Percentiles rank a stretch among this genome's conserved stretches.
These are phyloP conservation scores for Daldinia vernicosa DNA, from an alignment of 495 filamentous ascomycete genomes.

Conservation along the genomic window DNA sequence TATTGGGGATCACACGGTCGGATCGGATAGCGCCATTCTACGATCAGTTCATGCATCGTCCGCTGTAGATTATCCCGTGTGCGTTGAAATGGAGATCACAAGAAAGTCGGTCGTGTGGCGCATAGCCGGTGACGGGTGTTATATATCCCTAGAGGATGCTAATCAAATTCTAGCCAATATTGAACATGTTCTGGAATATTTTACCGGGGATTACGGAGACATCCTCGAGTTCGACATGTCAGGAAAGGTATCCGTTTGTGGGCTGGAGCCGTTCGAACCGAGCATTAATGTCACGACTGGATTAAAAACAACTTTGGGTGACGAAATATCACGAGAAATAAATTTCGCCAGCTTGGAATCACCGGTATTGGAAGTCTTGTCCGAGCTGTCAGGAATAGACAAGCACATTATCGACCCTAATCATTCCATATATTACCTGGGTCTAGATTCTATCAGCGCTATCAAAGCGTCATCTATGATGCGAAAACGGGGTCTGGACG, in stretches of 20 bases:
- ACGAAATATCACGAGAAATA: not conserved
- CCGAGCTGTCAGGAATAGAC: conserved; percentile 68
- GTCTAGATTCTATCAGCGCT: conserved; percentile 89
- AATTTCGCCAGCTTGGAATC: conserved; percentile 42
- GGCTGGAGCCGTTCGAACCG: conserved; percentile 51
- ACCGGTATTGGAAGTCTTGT: conserved; percentile 69
- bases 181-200: conserved; percentile 61
- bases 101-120: conserved; percentile 68
- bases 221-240: conserved; percentile 59
- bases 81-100: conserved; percentile 75
- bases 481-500: conserved; percentile 63
- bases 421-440: conserved; percentile 83
- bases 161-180: conserved; percentile 61
- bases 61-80: conserved; percentile 79
- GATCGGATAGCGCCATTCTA: conserved; percentile 50
- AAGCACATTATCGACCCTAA: conserved; percentile 66
- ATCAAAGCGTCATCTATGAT: conserved; percentile 76
- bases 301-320: not conserved
- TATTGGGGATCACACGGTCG: conserved; percentile 27
- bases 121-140: conserved; percentile 69
- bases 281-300: conserved; percentile 1
- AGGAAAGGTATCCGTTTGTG: conserved; percentile 63
- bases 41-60: conserved; percentile 66
- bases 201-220: conserved; percentile 59
- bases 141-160: conserved; percentile 55